Base-by-base conservation (phyloP, 2,329 filamentous ascomycete species). In the Colletotrichum nymphaeae region DNA sequence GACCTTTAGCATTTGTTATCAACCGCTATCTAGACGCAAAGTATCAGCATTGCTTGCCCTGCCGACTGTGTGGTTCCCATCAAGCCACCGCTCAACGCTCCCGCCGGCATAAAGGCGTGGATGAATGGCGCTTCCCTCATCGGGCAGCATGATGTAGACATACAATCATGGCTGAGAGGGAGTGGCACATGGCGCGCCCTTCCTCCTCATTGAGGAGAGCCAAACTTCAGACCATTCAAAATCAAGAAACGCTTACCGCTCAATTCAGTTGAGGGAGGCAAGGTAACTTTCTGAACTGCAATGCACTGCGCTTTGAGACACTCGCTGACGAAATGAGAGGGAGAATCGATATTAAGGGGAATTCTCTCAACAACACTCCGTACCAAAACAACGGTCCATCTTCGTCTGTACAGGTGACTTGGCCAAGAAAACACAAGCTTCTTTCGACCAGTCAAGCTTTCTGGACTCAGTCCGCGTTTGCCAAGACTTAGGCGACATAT, bases 381-480 rank as follows among this genome's bases (percentile, higher is more conserved):
- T 35, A 35, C 32, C 32, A 35, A 67, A 63, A 73, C n/a, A 22
- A 24, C 30, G n/a, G 35, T 59, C 5, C 16, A 42, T 42, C 16
- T 42, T 42, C 19, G 32, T 59, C 26, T 22, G n/a, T 30, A 37
- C n/a, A 57, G 24, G 12, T n/a, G 22, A 49, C 28, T 24, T 66
- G 67, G 67, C 67, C 56, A 66, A 62, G 67, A 62, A 35, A 53
- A 62, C 37, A 71, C 71, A 71, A 71, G 71, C 71, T 71, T 73
- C 67, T n/a, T 62, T 56, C 60, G 46, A 56, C 52, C 55, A 32
- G 32, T 64, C 71, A 73, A 73, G 71, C 71, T 73, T 69, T 71
- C n/a, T 52, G 57, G 60, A 35, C 71, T 63, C 71, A 66, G 67
- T 56, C 67, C 71, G 71, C 71, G 22, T 73, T 73, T 62, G 67